phyloP scores from a whole-genome alignment of 495 filamentous ascomycete genomes.

The Aspergillus campestris region DNA sequence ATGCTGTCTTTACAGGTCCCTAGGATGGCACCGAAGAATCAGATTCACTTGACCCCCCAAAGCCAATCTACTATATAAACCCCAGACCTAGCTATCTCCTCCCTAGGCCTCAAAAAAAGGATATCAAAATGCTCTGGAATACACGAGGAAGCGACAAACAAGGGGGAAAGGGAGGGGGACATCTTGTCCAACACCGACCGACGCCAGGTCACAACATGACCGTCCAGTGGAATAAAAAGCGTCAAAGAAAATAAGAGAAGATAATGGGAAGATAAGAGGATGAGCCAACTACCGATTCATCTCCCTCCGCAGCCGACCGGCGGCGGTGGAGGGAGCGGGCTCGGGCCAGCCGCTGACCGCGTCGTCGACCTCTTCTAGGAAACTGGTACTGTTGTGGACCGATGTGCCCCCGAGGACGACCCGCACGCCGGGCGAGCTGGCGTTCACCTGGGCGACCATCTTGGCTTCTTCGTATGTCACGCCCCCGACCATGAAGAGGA shows the following conservation, averaged over 20 bases:
- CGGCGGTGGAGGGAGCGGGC: conserved; percentile 55
- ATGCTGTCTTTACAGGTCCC: too few relatives aligned
- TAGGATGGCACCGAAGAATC: too few relatives aligned
- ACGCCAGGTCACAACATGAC: background rate
- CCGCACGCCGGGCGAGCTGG: conserved; percentile 76
- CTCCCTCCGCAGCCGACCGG: conserved; percentile 64
- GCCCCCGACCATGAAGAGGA: conserved; percentile 90
- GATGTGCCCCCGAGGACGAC: conserved; percentile 81
- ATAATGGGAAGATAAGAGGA: background rate
- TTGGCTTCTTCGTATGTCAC: conserved; percentile 95
- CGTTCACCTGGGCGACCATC: conserved; percentile 86
- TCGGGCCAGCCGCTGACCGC: conserved; percentile 76
- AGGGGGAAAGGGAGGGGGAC: background rate
- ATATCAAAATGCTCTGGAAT: too few relatives aligned
- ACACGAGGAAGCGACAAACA: too few relatives aligned
- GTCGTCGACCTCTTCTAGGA: conserved; percentile 80
- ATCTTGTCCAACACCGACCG: background rate
- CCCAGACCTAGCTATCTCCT: too few relatives aligned
- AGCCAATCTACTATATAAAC: too few relatives aligned
- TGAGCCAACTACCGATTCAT: conserved; percentile 24
- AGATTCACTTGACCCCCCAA: too few relatives aligned
- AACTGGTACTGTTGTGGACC: conserved; percentile 77
- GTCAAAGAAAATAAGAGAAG: background rate
- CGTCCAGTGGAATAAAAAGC: too few relatives aligned
- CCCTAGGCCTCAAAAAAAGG: too few relatives aligned